Percentiles rank a stretch among this genome's conserved stretches.
Conservation (phyloP, 192 early-diverging fungal genomes). For the Coemansia sp. region DNA sequence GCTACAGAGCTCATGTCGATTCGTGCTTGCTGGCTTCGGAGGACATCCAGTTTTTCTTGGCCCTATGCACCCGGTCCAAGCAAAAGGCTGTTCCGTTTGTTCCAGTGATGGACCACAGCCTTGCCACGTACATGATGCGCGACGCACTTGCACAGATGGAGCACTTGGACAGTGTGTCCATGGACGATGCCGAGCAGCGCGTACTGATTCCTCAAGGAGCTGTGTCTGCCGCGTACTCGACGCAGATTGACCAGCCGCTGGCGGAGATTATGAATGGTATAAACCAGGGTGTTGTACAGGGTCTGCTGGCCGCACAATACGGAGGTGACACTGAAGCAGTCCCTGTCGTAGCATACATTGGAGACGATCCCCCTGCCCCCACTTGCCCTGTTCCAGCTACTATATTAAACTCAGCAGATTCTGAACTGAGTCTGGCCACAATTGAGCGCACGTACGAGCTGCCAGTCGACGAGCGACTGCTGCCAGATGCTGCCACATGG, state of each 20-base stretch:
- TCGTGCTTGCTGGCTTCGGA: slow-evolving; percentile 27
- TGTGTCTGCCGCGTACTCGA: slow-evolving; percentile 73
- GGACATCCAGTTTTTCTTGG: slow-evolving; percentile 32
- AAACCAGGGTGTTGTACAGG: slow-evolving; percentile 67
- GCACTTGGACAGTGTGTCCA: slow-evolving; percentile 71
- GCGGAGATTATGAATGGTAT: slow-evolving; percentile 82
- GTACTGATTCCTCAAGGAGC: slow-evolving; percentile 87
- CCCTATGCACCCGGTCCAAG: slow-evolving; percentile 53
- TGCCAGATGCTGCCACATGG: slow-evolving; percentile 54
- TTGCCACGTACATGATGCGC: slow-evolving; percentile 93
- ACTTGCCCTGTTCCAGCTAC: neutral
- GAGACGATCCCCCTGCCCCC: neutral
- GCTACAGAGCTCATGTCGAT: slow-evolving; percentile 25
- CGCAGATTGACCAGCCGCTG: slow-evolving; percentile 76
- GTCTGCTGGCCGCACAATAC: slow-evolving; percentile 71
- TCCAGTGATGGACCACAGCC: slow-evolving; percentile 82
- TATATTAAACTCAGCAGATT: too few relatives aligned
- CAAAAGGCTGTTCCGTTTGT: slow-evolving; percentile 91
- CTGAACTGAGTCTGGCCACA: too few relatives aligned
- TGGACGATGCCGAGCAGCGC: slow-evolving; percentile 63
- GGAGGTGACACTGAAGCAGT: slow-evolving; percentile 49
- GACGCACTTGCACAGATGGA: slow-evolving; percentile 87
- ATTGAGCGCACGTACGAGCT: slow-evolving; percentile 16
- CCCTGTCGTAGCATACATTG: slow-evolving; percentile 77
- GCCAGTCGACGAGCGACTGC: neutral